Base-by-base conservation (phyloP, 2,329 filamentous ascomycete species). In the Apiospora koreana region DNA sequence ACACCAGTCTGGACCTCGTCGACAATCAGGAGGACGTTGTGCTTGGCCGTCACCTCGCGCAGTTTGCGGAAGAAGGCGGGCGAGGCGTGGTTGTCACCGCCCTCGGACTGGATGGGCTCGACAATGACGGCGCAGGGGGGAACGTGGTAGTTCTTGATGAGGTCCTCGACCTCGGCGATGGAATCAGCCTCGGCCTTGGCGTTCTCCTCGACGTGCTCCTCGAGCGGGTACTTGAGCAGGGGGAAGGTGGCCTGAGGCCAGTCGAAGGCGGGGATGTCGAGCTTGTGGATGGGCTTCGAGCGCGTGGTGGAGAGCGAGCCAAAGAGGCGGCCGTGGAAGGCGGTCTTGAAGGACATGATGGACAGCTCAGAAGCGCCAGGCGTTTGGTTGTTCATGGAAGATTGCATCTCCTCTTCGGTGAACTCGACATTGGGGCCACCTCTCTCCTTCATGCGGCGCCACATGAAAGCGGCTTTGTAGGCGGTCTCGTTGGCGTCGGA, bases 401-500 rank as follows among this genome's bases (percentile, higher is more conserved):
- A 91, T 65, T 84, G 80, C 71, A 95, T 86, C 82, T 97, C 95
- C 77, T 93, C 89, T 68, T 90, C 83, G 43, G 92, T 93, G 85
- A 97, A 97, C 70, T 95, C 93, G 69, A 91, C 92, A 46, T 91
- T 81, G 64, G 89, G 85, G 9, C 94, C 94, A 74, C 94, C 94
- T 72, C 95, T 93, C 83, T 96, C 89, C 73, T 90, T 87, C 81
- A 94, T 93, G 66, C 93, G 91, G 78, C 92, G 91, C 88, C 92
- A 97, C 91, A 97, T 97, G 85, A 97, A 97, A 67, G 95, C 94
- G 10, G 94, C 94, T 85, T 97, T 97, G 89, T 94, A 97, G 58
- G 95, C 95, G 43, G 93, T 93, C 85, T 97, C 95, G 84, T 97
- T 97, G 82, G 94, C 94, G 78, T 97, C 94, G 25, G 94, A 97